These are phyloP conservation scores for Sordariomycetes sp. DNA, from an alignment of 2,329 filamentous ascomycete species.

Conservation along the genomic window DNA sequence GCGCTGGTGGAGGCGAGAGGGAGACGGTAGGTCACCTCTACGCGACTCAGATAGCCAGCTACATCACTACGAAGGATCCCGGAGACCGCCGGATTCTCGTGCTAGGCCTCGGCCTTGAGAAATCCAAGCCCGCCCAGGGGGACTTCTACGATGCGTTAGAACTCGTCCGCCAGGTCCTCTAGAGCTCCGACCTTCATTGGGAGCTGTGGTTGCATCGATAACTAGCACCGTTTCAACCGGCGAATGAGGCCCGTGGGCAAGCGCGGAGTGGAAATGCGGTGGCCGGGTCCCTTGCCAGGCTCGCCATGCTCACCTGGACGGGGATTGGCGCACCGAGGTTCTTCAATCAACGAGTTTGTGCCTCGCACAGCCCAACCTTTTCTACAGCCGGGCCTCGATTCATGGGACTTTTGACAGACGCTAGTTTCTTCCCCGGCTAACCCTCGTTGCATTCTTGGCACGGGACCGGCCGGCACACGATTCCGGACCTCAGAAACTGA, in stretches of 20 bases:
- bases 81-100: conserved; percentile 48
- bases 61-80: conserved; percentile 58
- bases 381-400: too few relatives aligned
- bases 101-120: conserved; percentile 44
- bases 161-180: conserved; percentile 44
- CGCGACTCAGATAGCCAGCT: conserved; percentile 77
- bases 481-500: too few relatives aligned
- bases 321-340: too few relatives aligned
- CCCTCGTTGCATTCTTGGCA: too few relatives aligned
- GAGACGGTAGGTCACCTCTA: conserved; percentile 81
- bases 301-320: neutral
- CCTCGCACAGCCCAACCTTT: too few relatives aligned
- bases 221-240: neutral
- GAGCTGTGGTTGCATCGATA: neutral
- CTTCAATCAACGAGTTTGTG: too few relatives aligned
- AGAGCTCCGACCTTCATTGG: neutral
- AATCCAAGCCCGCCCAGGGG: conserved; percentile 34
- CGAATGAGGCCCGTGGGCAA: neutral
- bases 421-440: too few relatives aligned
- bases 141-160: conserved; percentile 54
- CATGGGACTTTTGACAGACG: too few relatives aligned
- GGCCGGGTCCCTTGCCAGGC: neutral
- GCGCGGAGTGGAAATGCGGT: neutral
- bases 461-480: too few relatives aligned
- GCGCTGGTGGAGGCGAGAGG: conserved; percentile 64